These are phyloP conservation scores for Eimeria tenella DNA, from an alignment of 169 alveolate genomes.

Conservation along the genomic window DNA sequence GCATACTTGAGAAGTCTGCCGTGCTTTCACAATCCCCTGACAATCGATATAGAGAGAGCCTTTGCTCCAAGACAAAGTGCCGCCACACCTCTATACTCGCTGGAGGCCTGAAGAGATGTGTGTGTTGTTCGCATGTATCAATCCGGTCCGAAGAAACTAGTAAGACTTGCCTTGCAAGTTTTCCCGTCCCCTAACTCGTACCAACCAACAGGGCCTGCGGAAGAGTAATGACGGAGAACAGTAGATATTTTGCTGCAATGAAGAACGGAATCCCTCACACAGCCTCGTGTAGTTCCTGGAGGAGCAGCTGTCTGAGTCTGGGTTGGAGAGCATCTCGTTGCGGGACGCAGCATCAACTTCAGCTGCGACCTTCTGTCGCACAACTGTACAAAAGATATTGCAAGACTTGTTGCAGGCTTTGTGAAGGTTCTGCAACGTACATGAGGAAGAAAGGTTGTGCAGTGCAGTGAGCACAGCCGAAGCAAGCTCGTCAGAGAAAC, in stretches of 20 bases:
- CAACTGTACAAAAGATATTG: not conserved
- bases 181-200: conserved; percentile 65
- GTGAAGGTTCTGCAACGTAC: not conserved
- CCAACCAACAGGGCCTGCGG: conserved; percentile 59
- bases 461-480: conserved; percentile 40
- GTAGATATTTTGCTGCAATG: not conserved
- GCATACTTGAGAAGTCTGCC: conserved; percentile 57
- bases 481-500: conserved; percentile 66
- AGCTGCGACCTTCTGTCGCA: conserved; percentile 39
- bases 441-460: conserved; percentile 48
- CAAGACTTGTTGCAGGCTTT: not conserved
- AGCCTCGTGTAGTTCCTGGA: conserved; percentile 27
- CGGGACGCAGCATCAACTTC: conserved; percentile 65
- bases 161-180: conserved; percentile 58
- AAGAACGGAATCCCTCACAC: conserved; percentile 21
- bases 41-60: not conserved
- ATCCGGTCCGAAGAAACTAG: not conserved
- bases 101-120: conserved; percentile 10
- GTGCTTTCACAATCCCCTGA: conserved; percentile 53
- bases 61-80: not conserved
- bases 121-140: not conserved
- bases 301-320: conserved; percentile 39
- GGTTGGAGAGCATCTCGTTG: conserved; percentile 60
- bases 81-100: conserved; percentile 39
- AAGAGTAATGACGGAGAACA: not conserved